These are phyloP conservation scores for Epichloe elymi DNA, from an alignment of 2,329 filamentous ascomycete species.

Conservation along the genomic window DNA sequence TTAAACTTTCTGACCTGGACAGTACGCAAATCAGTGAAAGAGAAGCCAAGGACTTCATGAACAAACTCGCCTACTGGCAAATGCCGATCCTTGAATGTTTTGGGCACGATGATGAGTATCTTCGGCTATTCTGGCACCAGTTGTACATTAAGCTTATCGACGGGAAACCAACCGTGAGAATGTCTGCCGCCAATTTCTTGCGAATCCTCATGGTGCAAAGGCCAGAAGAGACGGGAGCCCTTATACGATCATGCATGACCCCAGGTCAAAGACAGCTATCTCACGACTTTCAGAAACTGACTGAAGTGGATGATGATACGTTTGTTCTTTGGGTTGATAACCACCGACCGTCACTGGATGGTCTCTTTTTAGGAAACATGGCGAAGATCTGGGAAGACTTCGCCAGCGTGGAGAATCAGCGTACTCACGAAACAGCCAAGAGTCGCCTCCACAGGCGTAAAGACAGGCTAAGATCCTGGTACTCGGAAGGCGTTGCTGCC, in stretches of 20 bases:
- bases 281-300: slow-evolving; percentile 68
- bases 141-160: slow-evolving; percentile 83
- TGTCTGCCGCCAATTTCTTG: slow-evolving; percentile 72
- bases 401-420: slow-evolving; percentile 67
- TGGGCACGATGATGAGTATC: slow-evolving; percentile 64
- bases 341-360: slow-evolving; percentile 64
- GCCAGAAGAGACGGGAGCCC: slow-evolving; percentile 61
- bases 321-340: slow-evolving; percentile 84
- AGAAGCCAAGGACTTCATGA: slow-evolving; percentile 59
- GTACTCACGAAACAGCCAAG: slow-evolving; percentile 62
- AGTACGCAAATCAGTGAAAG: slow-evolving; percentile 43
- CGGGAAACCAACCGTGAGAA: slow-evolving; percentile 49
- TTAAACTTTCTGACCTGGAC: slow-evolving; percentile 74
- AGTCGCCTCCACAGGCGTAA: slow-evolving; percentile 59
- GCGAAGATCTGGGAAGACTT: slow-evolving; percentile 82
- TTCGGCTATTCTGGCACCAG: slow-evolving; percentile 82
- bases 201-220: slow-evolving; percentile 91
- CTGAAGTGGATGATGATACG: slow-evolving; percentile 76
- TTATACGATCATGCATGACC: slow-evolving; percentile 60
- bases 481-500: slow-evolving; percentile 49
- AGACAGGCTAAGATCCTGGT: slow-evolving; percentile 74
- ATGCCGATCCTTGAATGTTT: slow-evolving; percentile 72
- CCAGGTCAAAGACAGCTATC: slow-evolving; percentile 59
- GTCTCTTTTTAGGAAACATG: slow-evolving; percentile 69
- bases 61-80: slow-evolving; percentile 91